These are phyloP conservation scores for Cryphonectria nitschkei DNA, from an alignment of 2,329 filamentous ascomycete genomes.

Conservation along the genomic window DNA sequence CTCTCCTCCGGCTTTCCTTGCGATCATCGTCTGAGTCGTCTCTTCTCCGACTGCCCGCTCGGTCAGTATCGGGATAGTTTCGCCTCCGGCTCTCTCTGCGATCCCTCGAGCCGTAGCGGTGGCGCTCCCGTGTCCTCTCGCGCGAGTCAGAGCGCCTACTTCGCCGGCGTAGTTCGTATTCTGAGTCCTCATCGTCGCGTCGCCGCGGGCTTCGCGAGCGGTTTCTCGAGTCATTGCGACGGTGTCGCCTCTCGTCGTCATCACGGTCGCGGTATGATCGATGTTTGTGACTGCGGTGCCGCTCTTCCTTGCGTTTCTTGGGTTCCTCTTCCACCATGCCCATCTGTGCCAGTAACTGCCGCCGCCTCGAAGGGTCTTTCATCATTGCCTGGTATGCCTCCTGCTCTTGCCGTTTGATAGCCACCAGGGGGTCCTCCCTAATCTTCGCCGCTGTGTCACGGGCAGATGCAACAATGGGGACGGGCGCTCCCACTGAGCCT, in stretches of 20 bases:
- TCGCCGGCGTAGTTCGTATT: slow-evolving; percentile 45
- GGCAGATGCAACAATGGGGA: slow-evolving; percentile 71
- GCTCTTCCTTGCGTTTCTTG: slow-evolving; percentile 48
- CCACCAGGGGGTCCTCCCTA: slow-evolving; percentile 85
- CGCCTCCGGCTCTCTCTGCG: slow-evolving; percentile 32
- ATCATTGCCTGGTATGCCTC: slow-evolving; percentile 79
- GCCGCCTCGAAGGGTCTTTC: slow-evolving; percentile 71
- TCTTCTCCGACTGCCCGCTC: background rate
- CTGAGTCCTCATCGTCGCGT: slow-evolving; percentile 45
- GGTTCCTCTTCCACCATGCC: slow-evolving; percentile 55
- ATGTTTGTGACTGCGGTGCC: slow-evolving; percentile 45
- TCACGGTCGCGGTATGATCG: slow-evolving; percentile 39
- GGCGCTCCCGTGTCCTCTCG: slow-evolving; percentile 45
- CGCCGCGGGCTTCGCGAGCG: slow-evolving; percentile 45
- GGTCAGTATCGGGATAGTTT: slow-evolving; percentile 31
- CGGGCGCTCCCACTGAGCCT: slow-evolving; percentile 53
- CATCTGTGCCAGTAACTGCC: slow-evolving; percentile 68
- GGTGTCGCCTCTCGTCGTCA: slow-evolving; percentile 41
- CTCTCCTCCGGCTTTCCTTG: background rate
- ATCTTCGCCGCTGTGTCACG: slow-evolving; percentile 86
- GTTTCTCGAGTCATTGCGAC: slow-evolving; percentile 50
- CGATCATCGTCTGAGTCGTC: slow-evolving; percentile 2
- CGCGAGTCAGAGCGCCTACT: slow-evolving; percentile 51
- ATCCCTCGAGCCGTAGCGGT: slow-evolving; percentile 39
- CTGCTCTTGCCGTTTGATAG: slow-evolving; percentile 92